These are phyloP conservation scores for Metarhizium robertsii DNA, from an alignment of 2,329 filamentous ascomycete genomes.

Conservation along the genomic window DNA sequence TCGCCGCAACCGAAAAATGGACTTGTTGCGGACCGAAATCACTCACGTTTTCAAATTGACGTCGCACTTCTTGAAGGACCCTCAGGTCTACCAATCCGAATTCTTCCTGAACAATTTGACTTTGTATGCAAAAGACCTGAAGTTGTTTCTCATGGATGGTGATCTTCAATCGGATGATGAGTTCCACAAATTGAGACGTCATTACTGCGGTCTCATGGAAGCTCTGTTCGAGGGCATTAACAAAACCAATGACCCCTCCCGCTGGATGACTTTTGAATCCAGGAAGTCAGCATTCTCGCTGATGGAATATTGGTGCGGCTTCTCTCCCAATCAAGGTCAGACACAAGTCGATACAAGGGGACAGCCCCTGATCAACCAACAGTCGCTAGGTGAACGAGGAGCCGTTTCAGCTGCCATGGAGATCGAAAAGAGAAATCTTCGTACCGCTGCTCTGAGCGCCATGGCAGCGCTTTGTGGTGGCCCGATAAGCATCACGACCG, in stretches of 20 bases:
- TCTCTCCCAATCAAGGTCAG: constrained; percentile 80
- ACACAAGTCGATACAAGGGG: constrained; percentile 78
- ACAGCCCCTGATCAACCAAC: constrained; percentile 72
- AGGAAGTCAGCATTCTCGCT: constrained; percentile 89
- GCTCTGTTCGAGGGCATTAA: constrained; percentile 89
- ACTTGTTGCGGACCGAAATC: constrained; percentile 83
- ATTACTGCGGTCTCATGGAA: constrained; percentile 92
- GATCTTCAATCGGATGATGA: constrained; percentile 93
- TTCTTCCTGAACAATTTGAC: constrained; percentile 87
- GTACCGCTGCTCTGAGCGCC: constrained; percentile 82
- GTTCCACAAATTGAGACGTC: constrained; percentile 81
- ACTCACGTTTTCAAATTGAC: constrained; percentile 95
- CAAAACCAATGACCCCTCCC: constrained; percentile 69
- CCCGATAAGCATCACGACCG: constrained; percentile 78
- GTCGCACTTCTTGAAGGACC: constrained; percentile 73
- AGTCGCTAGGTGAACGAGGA: constrained; percentile 64
- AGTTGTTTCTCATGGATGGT: constrained; percentile 88
- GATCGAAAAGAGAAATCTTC: constrained; percentile 89
- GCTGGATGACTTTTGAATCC: constrained; percentile 97
- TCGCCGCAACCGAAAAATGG: constrained; percentile 72
- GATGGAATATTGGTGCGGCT: constrained; percentile 99
- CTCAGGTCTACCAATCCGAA: constrained; percentile 73
- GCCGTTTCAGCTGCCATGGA: constrained; percentile 85
- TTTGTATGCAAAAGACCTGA: constrained; percentile 82
- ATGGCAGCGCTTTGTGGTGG: constrained; percentile 90